Base-by-base conservation (phyloP, 2,329 filamentous ascomycete genomes). In the Alternaria brassicae region DNA sequence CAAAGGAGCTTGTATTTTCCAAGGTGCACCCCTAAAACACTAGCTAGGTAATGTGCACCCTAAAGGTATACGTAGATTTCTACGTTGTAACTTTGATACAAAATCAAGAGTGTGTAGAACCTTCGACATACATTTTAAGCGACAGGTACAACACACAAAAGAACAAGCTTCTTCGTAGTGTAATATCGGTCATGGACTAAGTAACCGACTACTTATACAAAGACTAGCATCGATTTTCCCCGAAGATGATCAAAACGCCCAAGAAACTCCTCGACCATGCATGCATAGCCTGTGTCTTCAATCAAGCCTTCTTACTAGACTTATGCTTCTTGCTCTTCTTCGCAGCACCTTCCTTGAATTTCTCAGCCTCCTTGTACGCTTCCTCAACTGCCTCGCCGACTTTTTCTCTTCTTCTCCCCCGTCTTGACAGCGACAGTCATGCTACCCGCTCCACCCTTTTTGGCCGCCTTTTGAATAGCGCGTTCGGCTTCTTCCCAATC, bases 401-500 rank as follows among this genome's bases (percentile, higher is more conserved):
- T 80, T 96, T 96, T 96, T 69, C 92, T 84, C 83, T 95, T 94
- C 63, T 73, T 73, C 59, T 93, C 92, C 58, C 82, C 82, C n/a
- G 88, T 87, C 83, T 93, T 95, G 55, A 98, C 87, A 74, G 91
- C 93, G 27, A 97, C 92, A 0, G 88, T 89, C 15, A 84, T 83
- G 70, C 84, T 86, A 47, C 82, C 81, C 50, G 85, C 83, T 9
- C 86, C 86, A 25, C 77, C 67, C 60, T 74, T 65, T 61, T 77
- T 72, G 80, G 83, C 76, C 79, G 83, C 79, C 60, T 74, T 68
- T 62, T 71, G 61, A 30, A 97, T 88, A 71, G 93, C 89, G 73
- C 90, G 89, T 79, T 97, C 93, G 4, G 86, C 86, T 17, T 86
- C 83, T 61, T 83, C 81, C 85, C 86, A 88, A n/a, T 77, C 77